phyloP scores from a whole-genome alignment of 2,329 filamentous ascomycete species.

The Teratosphaeriaceae sp. region DNA sequence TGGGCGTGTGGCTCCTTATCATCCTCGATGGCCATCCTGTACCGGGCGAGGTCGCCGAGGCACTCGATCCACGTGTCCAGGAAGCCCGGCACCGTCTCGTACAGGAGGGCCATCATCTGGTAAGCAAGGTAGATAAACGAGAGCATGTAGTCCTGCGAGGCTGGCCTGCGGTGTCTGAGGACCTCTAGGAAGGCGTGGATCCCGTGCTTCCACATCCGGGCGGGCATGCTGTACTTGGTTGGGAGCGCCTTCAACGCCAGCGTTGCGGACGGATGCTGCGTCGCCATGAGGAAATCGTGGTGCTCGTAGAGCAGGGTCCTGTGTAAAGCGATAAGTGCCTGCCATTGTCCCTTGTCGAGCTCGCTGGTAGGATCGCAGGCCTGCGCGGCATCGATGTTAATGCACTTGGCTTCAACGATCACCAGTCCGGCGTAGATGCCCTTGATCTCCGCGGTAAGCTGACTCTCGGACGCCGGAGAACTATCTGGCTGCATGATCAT shows the following conservation, averaged over 20 bases:
- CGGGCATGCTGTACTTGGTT: constrained; percentile 83
- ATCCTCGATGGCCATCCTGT: constrained; percentile 88
- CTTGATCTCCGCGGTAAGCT: constrained; percentile 74
- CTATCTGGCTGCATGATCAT: constrained; percentile 20
- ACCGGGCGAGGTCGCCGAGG: constrained; percentile 76
- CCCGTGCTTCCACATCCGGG: constrained; percentile 87
- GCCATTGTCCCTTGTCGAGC: constrained; percentile 66
- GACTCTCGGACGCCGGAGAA: constrained; percentile 60
- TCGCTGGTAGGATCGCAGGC: constrained; percentile 45
- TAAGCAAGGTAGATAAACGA: constrained; percentile 86
- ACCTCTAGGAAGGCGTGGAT: constrained; percentile 52
- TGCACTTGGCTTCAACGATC: constrained; percentile 82
- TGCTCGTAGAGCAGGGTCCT: constrained; percentile 51
- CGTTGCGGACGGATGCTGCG: constrained; percentile 74
- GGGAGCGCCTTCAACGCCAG: constrained; percentile 61
- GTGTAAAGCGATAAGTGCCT: constrained; percentile 75
- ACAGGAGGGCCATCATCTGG: constrained; percentile 78
- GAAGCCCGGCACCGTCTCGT: constrained; percentile 78
- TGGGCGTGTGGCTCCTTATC: constrained; percentile 61
- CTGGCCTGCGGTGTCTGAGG: constrained; percentile 65
- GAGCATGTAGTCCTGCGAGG: constrained; percentile 80
- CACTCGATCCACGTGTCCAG: constrained; percentile 92
- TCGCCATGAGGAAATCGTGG: constrained; percentile 64
- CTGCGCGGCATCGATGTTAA: constrained; percentile 67
- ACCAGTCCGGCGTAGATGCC: constrained; percentile 76